These are phyloP conservation scores for Eimeria mitis DNA, from an alignment of 169 alveolate genomes.

Conservation along the genomic window DNA sequence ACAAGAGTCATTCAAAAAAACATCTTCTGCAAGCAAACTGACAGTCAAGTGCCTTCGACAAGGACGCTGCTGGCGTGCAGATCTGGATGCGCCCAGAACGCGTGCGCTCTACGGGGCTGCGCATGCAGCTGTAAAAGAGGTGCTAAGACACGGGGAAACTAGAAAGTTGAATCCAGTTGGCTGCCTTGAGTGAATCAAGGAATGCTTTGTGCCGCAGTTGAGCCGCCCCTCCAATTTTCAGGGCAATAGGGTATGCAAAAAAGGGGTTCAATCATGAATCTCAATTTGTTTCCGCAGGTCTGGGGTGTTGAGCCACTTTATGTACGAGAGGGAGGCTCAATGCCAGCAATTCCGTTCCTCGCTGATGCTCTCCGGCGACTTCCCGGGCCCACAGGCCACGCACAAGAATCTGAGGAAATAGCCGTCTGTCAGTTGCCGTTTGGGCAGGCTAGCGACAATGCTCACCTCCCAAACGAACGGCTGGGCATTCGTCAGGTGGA, in stretches of 20 bases:
- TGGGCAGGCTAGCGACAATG: conserved; percentile 83
- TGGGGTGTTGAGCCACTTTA: conserved; percentile 81
- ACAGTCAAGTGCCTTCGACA: conserved; percentile 68
- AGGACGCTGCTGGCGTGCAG: conserved; percentile 76
- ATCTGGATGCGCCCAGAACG: conserved; percentile 55
- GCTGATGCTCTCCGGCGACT: conserved; percentile 54
- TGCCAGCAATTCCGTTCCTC: conserved; percentile 77
- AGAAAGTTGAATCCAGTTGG: neutral
- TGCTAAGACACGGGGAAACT: neutral
- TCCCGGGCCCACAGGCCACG: neutral
- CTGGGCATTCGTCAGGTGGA: conserved; percentile 73
- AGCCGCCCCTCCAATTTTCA: neutral
- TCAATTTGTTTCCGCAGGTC: conserved; percentile 13
- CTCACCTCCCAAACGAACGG: conserved; percentile 83
- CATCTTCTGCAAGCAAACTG: conserved; percentile 53
- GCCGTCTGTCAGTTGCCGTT: conserved; percentile 80
- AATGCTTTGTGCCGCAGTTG: neutral
- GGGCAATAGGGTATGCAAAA: neutral
- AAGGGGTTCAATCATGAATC: neutral
- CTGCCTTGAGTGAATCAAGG: neutral
- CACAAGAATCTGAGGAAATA: conserved; percentile 25
- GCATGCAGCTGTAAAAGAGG: conserved; percentile 59
- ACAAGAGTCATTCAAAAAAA: neutral
- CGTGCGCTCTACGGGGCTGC: conserved; percentile 74
- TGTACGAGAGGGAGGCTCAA: conserved; percentile 83